phyloP scores from a whole-genome alignment of 805 yeast species.

The Ogataea corticis region DNA sequence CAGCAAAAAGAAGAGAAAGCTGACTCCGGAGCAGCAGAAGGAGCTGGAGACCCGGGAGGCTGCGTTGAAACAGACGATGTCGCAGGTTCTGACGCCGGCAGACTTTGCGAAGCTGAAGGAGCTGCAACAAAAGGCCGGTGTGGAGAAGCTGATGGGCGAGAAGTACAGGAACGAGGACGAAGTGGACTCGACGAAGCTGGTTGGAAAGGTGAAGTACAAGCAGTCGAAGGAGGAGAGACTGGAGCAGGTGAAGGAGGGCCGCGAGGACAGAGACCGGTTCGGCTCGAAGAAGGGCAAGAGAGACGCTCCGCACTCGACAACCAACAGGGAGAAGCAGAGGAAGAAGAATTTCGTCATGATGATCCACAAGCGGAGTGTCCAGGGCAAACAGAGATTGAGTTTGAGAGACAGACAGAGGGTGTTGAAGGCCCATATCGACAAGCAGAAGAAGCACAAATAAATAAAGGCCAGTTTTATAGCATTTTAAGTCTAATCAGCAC shows the following conservation, averaged over 20 bases:
- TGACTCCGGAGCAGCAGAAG: conserved; percentile 30
- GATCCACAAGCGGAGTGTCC: conserved; percentile 93
- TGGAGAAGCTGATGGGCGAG: conserved; percentile 71
- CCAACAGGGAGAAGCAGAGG: conserved; percentile 93
- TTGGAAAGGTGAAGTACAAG: conserved; percentile 80
- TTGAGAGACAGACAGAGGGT: conserved; percentile 88
- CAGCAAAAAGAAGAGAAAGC: conserved; percentile 36
- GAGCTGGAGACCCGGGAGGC: conserved; percentile 28
- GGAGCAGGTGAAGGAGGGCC: conserved; percentile 84
- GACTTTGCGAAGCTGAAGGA: conserved; percentile 96
- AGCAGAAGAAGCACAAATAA: conserved; percentile 81
- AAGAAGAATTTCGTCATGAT: conserved; percentile 99
- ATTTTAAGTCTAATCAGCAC: too few species aligned
- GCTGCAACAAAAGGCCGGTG: conserved; percentile 79
- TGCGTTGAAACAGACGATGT: conserved; percentile 55
- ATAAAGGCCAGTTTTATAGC: background rate
- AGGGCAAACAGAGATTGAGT: conserved; percentile 89
- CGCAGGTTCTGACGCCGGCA: conserved; percentile 84
- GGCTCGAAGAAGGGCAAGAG: conserved; percentile 86
- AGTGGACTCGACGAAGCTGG: conserved; percentile 75
- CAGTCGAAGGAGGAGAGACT: conserved; percentile 88
- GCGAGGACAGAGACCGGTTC: conserved; percentile 87
- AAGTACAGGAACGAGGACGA: conserved; percentile 69
- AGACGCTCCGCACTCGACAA: conserved; percentile 80
- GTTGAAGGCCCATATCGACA: conserved; percentile 79